phyloP scores from a whole-genome alignment of 2,329 filamentous ascomycete species.

The Fusarium pseudonygamai region DNA sequence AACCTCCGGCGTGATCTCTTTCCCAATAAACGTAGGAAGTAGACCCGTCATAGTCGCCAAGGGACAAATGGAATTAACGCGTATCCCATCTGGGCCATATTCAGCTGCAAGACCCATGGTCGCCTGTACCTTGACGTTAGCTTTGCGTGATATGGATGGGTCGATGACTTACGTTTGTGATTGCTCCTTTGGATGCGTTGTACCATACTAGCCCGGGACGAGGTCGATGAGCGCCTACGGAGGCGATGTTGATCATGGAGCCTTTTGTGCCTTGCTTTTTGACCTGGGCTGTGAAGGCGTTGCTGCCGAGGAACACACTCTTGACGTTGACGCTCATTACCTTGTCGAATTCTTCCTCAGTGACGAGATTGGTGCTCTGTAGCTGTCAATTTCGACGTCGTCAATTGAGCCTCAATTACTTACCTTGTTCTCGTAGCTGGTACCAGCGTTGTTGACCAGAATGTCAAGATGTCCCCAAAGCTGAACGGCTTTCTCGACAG shows the following conservation, averaged over 20 bases:
- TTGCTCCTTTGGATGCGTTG: conserved; percentile 73
- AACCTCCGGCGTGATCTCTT: conserved; percentile 70
- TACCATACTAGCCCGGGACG: conserved; percentile 74
- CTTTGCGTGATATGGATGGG: not conserved
- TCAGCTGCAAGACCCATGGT: conserved; percentile 72
- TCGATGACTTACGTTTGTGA: conserved; percentile 58
- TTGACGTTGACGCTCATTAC: conserved; percentile 12
- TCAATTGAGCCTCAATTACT: rapidly evolving
- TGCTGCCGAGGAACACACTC: conserved; percentile 4
- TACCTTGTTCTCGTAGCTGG: conserved; percentile 12
- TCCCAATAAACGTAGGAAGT: conserved; percentile 60
- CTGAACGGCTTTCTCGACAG: not conserved
- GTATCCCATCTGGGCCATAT: conserved; percentile 76
- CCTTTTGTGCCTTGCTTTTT: conserved; percentile 6
- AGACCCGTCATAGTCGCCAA: conserved; percentile 59
- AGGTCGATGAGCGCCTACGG: conserved; percentile 52
- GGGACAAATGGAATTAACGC: conserved; percentile 77
- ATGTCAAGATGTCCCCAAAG: conserved; percentile 8
- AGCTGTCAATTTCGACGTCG: rapidly evolving
- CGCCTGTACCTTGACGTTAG: conserved; percentile 38
- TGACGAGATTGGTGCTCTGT: conserved; percentile 11
- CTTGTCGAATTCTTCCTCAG: conserved; percentile 6
- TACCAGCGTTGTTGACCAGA: conserved; percentile 10
- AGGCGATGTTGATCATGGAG: conserved; percentile 23
- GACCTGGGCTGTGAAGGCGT: not conserved